phyloP scores from a whole-genome alignment of 805 yeast species.

The Wickerhamiella musiphila region DNA sequence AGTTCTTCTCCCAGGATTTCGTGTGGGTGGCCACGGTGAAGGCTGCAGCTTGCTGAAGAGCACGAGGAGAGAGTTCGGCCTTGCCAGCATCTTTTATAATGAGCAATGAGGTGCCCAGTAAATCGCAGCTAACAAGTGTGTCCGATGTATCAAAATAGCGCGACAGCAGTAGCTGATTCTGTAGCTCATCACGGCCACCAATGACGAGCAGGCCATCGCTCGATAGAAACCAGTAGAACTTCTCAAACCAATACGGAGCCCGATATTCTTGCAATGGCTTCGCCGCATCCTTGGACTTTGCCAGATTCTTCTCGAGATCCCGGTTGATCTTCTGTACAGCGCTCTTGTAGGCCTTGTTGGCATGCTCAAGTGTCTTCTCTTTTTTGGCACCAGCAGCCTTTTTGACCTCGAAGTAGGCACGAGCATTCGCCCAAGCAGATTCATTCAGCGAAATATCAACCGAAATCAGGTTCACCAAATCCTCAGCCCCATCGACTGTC shows the following conservation, averaged over 20 bases:
- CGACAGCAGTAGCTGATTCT: constrained; percentile 63
- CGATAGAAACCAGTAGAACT: constrained; percentile 85
- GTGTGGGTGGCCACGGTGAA: constrained; percentile 54
- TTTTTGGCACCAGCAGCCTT: constrained; percentile 64
- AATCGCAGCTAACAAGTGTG: constrained; percentile 53
- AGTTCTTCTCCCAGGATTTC: constrained; percentile 78
- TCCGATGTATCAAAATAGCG: constrained; percentile 64
- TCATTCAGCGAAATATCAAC: constrained; percentile 50
- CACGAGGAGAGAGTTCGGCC: constrained; percentile 56
- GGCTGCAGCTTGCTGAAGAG: constrained; percentile 78
- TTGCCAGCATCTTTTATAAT: constrained; percentile 65
- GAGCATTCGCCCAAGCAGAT: constrained; percentile 80
- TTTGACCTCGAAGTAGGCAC: constrained; percentile 60
- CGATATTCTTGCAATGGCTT: constrained; percentile 38
- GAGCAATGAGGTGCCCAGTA: constrained; percentile 57
- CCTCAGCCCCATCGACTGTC: constrained; percentile 19
- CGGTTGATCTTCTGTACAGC: constrained; percentile 62
- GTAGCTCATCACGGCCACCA: constrained; percentile 70
- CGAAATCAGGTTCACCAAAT: constrained; percentile 25
- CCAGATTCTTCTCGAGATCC: constrained; percentile 45
- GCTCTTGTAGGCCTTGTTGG: constrained; percentile 60
- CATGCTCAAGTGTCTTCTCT: constrained; percentile 59
- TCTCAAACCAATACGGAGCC: constrained; percentile 79
- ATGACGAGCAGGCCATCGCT: constrained; percentile 74
- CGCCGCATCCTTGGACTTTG: constrained; percentile 33